Evolutionary conservation across 768 basidiomycete genomes (phyloP), one percentile per base, ranked within the genome.

Genomic region (Lactarius trivialis): DNA sequence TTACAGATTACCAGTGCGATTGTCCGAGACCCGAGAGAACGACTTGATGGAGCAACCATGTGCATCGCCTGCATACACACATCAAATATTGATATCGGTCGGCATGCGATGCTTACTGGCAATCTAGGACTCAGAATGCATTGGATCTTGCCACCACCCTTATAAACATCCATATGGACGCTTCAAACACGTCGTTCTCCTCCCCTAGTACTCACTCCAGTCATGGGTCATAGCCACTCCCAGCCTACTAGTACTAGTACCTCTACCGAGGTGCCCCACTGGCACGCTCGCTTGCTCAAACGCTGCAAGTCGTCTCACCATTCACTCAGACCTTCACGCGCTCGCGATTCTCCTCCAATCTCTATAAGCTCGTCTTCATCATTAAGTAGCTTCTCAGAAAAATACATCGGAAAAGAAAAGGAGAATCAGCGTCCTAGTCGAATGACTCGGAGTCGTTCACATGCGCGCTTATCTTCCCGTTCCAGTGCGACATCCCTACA

Each of bases 121-220:
- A 39, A 5, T 32, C 28, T 39, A 63, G 61, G n/a, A n/a, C n/a
- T n/a, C n/a, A n/a, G 61, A 63, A 63, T 63, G 30, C 57, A 50
- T 51, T 59, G 30, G 51, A 53, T 63, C 33, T 43, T n/a, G n/a
- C n/a, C n/a, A n/a, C n/a, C n/a, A n/a, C n/a, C n/a, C n/a, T n/a
- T 64, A 64, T 64, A 64, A 64, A 64, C 60, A 64, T 64, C 54
- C 45, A 43, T n/a, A n/a, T n/a, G n/a, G n/a, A n/a, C n/a, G n/a
- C n/a, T 26, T 41, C 21, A 17, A 36, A 2, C 55, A 19, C 5
- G 41, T 11, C 17, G 37, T n/a, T n/a, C n/a, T n/a, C n/a, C 32
- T 49, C 45, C n/a, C n/a, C n/a, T n/a, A n/a, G n/a, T 9, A 9
- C 21, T 26, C 26, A 32, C n/a, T 36, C 48, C 53, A 11, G 45